A percentile compares a stretch with the other conserved stretches of the same genome.
Evolutionary conservation across 2,329 filamentous ascomycete species (phyloP).

Genomic region (Aspergillus versicolor): DNA sequence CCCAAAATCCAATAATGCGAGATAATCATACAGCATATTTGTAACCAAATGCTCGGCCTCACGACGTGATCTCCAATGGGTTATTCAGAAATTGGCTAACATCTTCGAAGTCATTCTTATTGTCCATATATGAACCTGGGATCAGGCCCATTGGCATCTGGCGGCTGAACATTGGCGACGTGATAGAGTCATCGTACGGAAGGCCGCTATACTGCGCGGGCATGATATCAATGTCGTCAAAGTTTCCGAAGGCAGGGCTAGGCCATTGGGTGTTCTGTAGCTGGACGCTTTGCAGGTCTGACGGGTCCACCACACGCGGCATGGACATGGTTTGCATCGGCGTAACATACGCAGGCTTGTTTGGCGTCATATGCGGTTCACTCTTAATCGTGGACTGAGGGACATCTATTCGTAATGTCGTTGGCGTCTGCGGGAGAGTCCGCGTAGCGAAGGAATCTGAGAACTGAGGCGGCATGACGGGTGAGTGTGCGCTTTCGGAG

Average conservation of each 20-base stretch:
- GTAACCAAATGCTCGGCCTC: neutral
- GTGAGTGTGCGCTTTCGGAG: constrained; percentile 55
- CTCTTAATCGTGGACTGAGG: constrained; percentile 25
- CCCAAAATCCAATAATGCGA: neutral
- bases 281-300: constrained; percentile 33
- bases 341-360: constrained; percentile 23
- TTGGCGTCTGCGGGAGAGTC: constrained; percentile 41
- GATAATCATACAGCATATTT: constrained; percentile 21
- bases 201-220: constrained; percentile 29
- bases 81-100: constrained; percentile 43
- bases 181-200: constrained; percentile 34
- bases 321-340: constrained; percentile 30
- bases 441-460: constrained; percentile 29
- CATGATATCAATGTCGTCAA: constrained; percentile 16
- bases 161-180: constrained; percentile 38
- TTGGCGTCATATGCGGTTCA: constrained; percentile 24
- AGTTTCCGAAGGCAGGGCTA: constrained; percentile 21
- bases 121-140: constrained; percentile 28
- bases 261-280: constrained; percentile 21
- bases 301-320: constrained; percentile 38
- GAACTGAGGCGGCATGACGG: constrained; percentile 31
- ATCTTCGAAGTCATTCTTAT: constrained; percentile 38
- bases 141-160: constrained; percentile 34
- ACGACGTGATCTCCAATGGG: constrained; percentile 37
- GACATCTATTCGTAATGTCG: constrained; percentile 28